Conservation (phyloP, 371 early-diverging fungal genomes). For the Encephalitozoon cuniculi region DNA sequence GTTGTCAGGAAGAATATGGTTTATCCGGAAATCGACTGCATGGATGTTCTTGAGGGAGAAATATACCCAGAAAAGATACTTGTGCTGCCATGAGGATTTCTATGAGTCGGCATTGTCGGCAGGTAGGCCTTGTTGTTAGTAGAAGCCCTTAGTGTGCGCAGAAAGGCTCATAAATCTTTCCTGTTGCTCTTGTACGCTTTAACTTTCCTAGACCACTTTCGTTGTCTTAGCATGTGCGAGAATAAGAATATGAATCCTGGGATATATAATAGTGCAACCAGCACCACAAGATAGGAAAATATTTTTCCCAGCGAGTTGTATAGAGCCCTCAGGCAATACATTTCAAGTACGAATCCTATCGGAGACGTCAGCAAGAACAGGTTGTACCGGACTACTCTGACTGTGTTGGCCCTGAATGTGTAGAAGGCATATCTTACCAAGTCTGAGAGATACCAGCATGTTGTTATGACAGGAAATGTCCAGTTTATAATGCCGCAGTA, state of each 20-base stretch:
- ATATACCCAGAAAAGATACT: constrained; percentile 15
- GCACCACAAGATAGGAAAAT: background rate
- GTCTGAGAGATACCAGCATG: constrained; percentile 44
- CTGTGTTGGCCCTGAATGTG: background rate
- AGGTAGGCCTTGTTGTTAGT: background rate
- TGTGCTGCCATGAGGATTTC: background rate
- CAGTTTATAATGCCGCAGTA: constrained; percentile 2
- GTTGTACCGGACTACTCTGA: constrained; percentile 43
- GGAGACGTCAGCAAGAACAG: constrained; percentile 44
- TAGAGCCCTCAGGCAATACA: constrained; percentile 3
- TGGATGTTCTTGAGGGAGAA: constrained; percentile 32
- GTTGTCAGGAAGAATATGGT: constrained; percentile 4
- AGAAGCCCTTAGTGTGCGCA: background rate
- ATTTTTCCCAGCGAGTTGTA: background rate
- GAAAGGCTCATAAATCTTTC: background rate
- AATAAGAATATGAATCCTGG: constrained; percentile 36
- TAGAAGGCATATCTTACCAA: constrained; percentile 46
- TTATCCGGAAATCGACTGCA: constrained; percentile 10
- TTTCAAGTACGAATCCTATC: constrained; percentile 29
- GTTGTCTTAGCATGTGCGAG: constrained; percentile 37
- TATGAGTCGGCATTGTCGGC: too few species aligned
- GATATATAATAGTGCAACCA: constrained; percentile 13
- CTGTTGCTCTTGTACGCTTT: background rate
- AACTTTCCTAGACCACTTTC: constrained; percentile 8
- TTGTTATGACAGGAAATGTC: constrained; percentile 16